Percentiles rank a stretch among this genome's conserved stretches.
phyloP scores from a whole-genome alignment of 1,139 yeast species.

The Martiniozyma asiatica region DNA sequence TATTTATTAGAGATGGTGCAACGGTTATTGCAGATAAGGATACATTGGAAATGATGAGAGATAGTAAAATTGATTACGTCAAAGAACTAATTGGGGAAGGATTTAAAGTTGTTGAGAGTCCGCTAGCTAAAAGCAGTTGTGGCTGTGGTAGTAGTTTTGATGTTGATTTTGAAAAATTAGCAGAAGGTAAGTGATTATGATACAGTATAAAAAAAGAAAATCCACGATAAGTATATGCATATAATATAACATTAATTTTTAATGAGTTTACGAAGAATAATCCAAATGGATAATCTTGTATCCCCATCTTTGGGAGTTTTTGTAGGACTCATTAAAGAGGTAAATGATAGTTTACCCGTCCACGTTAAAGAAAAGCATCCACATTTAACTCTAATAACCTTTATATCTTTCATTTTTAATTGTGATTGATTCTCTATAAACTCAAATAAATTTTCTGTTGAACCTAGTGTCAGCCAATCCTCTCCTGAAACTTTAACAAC shows the following conservation, averaged over 20 bases:
- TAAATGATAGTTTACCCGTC: no score
- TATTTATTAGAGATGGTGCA: constrained; percentile 62
- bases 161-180: constrained; percentile 54
- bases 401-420: constrained; percentile 12
- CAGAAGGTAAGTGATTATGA: constrained; percentile 6
- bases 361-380: no score
- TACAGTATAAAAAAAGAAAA: not conserved
- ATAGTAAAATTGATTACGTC: constrained; percentile 78
- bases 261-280: constrained; percentile 5
- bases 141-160: constrained; percentile 97
- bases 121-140: constrained; percentile 82
- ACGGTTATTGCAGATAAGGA: constrained; percentile 67
- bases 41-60: constrained; percentile 71
- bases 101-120: constrained; percentile 83
- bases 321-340: no score
- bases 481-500: constrained; percentile 13
- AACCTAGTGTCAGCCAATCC: constrained; percentile 13
- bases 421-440: constrained; percentile 7
- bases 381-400: no score
- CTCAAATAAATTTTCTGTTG: not conserved
- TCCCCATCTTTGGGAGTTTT: no score
- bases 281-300: constrained; percentile 19
- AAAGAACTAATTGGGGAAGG: constrained; percentile 92
- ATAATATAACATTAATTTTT: constrained; percentile 1
- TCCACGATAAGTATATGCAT: not conserved